Base-by-base conservation (phyloP, 2,329 filamentous ascomycete genomes). In the Alternaria rosae region DNA sequence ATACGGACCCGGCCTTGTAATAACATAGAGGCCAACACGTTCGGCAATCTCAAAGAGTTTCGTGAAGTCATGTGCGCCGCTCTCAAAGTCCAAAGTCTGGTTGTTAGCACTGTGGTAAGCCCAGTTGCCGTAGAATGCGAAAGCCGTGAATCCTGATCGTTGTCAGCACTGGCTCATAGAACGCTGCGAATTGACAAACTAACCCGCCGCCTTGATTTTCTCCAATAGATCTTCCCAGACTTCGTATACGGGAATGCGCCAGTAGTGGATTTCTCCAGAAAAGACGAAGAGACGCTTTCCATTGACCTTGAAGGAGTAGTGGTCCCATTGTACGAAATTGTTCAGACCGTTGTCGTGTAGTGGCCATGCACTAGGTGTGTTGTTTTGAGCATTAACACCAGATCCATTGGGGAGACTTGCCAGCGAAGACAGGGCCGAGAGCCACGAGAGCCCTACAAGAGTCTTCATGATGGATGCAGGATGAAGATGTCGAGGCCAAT, bases 1-100 rank as follows among this genome's bases (percentile, higher is more conserved):
- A 59, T 90, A 90, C 0, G 87, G 87, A 0, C 88, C 87, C 0
- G 87, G 86, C 0, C 87, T 81, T 1, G 84, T 82, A 26, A 88
- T 83, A 41, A 87, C 81, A 64, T 87, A 87, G 41, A 87, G 76
- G 3, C 85, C 86, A 23, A 86, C 76, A 41, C 85, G 80, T 64
- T 86, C 82, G 4, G 86, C 85, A 25, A 86, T 79, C 26, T 85
- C 82, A 54, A 86, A 82, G 42, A 88, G 81, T 9, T 78, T 76
- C 5, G 82, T 83, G 60, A 87, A 84, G 66, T 88, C 81, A 61
- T 85, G 86, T 4, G 85, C 84, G 3, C 83, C 85, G 12, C 78
- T 85, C 54, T 80, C 78, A 64, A 87, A 87, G 71, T 87, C 85
- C 6, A 85, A 69, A 0, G 81, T 82, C 12, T 74, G 64, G 35